These are phyloP conservation scores for Phaeodactylum tricornutum DNA, from an alignment of 108 stramenopile genomes.

Conservation along the genomic window DNA sequence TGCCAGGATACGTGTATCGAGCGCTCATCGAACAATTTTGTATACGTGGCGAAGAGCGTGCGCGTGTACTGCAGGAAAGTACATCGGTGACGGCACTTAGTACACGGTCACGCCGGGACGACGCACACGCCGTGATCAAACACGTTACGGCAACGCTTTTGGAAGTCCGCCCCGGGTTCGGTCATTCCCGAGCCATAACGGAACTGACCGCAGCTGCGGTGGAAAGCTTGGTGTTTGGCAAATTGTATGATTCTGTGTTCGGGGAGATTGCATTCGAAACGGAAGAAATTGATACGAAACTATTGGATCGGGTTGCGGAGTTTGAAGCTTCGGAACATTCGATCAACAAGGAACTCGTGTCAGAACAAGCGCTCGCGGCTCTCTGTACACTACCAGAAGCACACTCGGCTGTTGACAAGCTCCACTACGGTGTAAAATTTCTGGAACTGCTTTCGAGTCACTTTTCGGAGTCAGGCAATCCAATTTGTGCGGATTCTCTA, in stretches of 20 bases:
- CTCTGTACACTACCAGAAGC: slow-evolving; percentile 42
- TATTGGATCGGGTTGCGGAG: slow-evolving; percentile 32
- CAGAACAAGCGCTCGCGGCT: slow-evolving; percentile 29
- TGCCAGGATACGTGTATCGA: slow-evolving; percentile 75
- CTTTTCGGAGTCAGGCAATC: slow-evolving; percentile 18
- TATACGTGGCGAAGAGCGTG: slow-evolving; percentile 15
- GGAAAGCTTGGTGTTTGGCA: slow-evolving; percentile 72
- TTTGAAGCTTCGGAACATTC: slow-evolving; percentile 13
- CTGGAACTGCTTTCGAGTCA: slow-evolving; percentile 60
- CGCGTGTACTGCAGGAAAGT: background rate
- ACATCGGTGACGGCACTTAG: background rate
- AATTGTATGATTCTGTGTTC: slow-evolving; percentile 57
- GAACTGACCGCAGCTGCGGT: slow-evolving; percentile 68
- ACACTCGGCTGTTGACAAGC: slow-evolving; percentile 65
- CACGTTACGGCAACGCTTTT: slow-evolving; percentile 77
- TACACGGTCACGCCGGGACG: slow-evolving; percentile 35
- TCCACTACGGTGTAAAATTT: slow-evolving; percentile 52
- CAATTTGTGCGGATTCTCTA: slow-evolving; percentile 61
- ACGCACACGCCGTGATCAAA: slow-evolving; percentile 79
- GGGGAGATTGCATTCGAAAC: slow-evolving; percentile 45
- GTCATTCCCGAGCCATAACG: slow-evolving; percentile 46
- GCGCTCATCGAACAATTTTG: slow-evolving; percentile 44
- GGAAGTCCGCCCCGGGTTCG: slow-evolving; percentile 64
- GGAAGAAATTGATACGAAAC: slow-evolving; percentile 16
- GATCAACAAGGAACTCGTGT: background rate